Evolutionary conservation across 148 eudicot species (phyloP), one percentile per base, ranked within the genome.

Genomic region (Vaccinium macrocarpon): DNA sequence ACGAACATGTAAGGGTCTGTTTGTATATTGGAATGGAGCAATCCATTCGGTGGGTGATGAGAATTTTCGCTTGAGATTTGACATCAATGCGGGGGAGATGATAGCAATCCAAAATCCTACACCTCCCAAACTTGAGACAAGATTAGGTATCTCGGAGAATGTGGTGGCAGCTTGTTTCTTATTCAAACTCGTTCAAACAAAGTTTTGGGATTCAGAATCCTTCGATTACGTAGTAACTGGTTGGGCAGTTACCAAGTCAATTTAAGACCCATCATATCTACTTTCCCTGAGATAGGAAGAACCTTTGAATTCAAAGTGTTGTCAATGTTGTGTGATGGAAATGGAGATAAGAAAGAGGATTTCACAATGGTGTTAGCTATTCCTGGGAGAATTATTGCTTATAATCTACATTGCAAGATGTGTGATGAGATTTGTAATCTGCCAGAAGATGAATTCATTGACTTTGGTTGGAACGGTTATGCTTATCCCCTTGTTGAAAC

Each of bases 141-240:
- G 53, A 64, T 27, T 64, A 32, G 14, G 56, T 62, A 81, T 48
- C 14, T 81, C 25, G 83, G 83, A 62, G 83, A 48, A 64, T 18
- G 83, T 42, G 50, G 29, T 70, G 74, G 83, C 19, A 35, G 2
- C 1, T 64, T 81, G 55, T 19, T 81, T 62, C 83, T 81, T 49
- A 61, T 61, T 61, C 71, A 80, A 29, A 8, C 53, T 61, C 53
- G 16, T 38, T n/a, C 15, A 19, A 7, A 1, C 6, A 56, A 56
- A 18, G 59, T 5, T 16, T 56, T 56, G 59, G 59, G 29, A 70
- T 62, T 64, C 19, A 21, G 1, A 46, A 38, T 81, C 8, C 49
- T 81, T 61, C 14, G 64, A 50, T 21, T 59, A 5, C 2, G 2
- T 19, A 7, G 10, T 7, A 59, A 2, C 10, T 59, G 11, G 64